phyloP scores from a whole-genome alignment of 108 stramenopile species.

The Discostella stelligeroides region DNA sequence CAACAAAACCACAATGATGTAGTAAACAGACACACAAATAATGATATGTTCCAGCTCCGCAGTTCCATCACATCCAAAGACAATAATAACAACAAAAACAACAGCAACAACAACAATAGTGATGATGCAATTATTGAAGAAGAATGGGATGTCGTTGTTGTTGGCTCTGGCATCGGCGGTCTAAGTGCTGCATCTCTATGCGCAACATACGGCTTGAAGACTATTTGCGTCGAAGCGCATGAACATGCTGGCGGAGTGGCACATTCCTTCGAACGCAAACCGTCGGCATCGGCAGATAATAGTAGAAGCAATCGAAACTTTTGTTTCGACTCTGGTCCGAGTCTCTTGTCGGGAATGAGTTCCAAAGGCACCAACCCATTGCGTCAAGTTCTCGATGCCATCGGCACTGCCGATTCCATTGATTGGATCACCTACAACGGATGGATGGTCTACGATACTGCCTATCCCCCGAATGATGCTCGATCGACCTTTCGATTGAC shows the following conservation, averaged over 20 bases:
- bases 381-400: constrained; percentile 83
- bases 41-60: too few species aligned
- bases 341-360: constrained; percentile 63
- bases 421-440: constrained; percentile 66
- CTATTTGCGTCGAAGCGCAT: constrained; percentile 85
- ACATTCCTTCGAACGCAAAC: constrained; percentile 64
- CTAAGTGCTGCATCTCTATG: constrained; percentile 77
- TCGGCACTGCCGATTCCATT: constrained; percentile 61
- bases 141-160: constrained; percentile 76
- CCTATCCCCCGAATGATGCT: constrained; percentile 36
- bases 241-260: constrained; percentile 84
- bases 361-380: constrained; percentile 75
- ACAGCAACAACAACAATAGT: too few species aligned
- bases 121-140: constrained; percentile 23
- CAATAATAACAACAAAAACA: too few species aligned
- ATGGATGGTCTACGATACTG: constrained; percentile 71
- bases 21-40: too few species aligned
- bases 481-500: constrained; percentile 64
- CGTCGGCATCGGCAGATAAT: not conserved
- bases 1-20: too few species aligned
- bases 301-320: constrained; percentile 35
- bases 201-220: constrained; percentile 72
- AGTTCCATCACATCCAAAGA: too few species aligned
- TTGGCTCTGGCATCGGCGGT: constrained; percentile 87
- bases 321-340: constrained; percentile 71